Evolutionary conservation across 352 stramenopile species (phyloP).

Genomic region (Pythium periplocum): DNA sequence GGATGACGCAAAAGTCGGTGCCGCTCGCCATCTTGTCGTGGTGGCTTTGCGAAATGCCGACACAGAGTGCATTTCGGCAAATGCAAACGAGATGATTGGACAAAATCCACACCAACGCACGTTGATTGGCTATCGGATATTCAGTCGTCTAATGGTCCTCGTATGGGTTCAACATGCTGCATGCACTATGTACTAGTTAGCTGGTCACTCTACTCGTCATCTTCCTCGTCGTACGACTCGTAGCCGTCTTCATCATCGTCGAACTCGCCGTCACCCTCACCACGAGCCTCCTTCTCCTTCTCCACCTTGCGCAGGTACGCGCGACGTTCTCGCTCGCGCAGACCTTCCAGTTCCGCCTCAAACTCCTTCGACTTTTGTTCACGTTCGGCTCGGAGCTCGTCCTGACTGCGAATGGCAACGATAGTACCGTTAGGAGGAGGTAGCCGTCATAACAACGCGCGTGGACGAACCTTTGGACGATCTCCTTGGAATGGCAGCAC

Average conservation of each 20-base stretch:
- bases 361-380: slow-evolving; percentile 44
- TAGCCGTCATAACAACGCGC: neutral
- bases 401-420: slow-evolving; percentile 21
- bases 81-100: slow-evolving; percentile 15
- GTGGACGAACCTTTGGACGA: slow-evolving; percentile 42
- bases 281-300: slow-evolving; percentile 48
- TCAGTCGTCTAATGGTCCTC: too few species aligned
- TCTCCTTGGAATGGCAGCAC: slow-evolving; percentile 78
- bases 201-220: slow-evolving; percentile 33
- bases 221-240: slow-evolving; percentile 51
- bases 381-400: slow-evolving; percentile 42
- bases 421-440: too few species aligned
- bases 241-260: slow-evolving; percentile 24
- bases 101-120: slow-evolving; percentile 11
- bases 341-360: slow-evolving; percentile 44
- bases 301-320: slow-evolving; percentile 55
- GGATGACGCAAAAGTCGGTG: slow-evolving; percentile 39
- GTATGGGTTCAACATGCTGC: too few species aligned
- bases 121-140: too few species aligned
- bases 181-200: neutral
- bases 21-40: slow-evolving; percentile 6
- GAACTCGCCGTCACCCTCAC: slow-evolving; percentile 25
- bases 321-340: slow-evolving; percentile 78
- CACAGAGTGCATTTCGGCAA: neutral
- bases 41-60: too few species aligned